Conservation (phyloP, 1,139 yeast species). For the Suhomyces bribrorum region DNA sequence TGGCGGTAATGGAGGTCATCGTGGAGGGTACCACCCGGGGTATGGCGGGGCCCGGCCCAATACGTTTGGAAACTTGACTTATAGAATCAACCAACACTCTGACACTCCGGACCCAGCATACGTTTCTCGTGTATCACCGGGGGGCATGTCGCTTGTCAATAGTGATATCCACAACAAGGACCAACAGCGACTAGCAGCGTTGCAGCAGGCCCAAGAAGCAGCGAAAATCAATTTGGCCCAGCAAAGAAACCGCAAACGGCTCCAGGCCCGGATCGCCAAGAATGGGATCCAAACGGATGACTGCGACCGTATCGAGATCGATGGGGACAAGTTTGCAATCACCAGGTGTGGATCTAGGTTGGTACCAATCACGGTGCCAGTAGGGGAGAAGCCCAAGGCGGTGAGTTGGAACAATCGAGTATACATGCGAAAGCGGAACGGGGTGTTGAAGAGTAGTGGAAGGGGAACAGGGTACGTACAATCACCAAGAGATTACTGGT, state of each 20-base stretch:
- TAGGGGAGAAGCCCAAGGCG: conserved; percentile 14
- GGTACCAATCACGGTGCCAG: conserved; percentile 27
- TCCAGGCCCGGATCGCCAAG: conserved; percentile 14
- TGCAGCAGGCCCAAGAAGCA: conserved; percentile 18
- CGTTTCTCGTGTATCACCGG: conserved; percentile 27
- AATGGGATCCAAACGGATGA: conserved; percentile 31
- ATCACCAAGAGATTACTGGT: no score
- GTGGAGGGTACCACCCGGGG: conserved; percentile 1
- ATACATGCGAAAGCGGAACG: conserved; percentile 29
- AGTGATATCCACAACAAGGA: conserved; percentile 35
- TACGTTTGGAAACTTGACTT: conserved; percentile 26
- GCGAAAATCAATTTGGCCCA: conserved; percentile 20
- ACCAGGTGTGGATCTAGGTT: conserved; percentile 34
- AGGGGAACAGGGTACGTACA: conserved; percentile 13
- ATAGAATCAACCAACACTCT: conserved; percentile 18
- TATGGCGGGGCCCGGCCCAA: conserved; percentile 2
- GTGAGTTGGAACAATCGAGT: conserved; percentile 33
- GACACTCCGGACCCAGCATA: conserved; percentile 13
- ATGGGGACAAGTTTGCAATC: conserved; percentile 38
- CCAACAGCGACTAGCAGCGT: conserved; percentile 17
- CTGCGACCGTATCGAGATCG: conserved; percentile 40
- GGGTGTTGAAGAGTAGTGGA: conserved; percentile 26
- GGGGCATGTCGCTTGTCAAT: conserved; percentile 41
- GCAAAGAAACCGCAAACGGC: conserved; percentile 14
- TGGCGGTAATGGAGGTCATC: conserved; percentile 8